A percentile compares a stretch with the other conserved stretches of the same genome.
These are phyloP conservation scores for Lasiosphaeris hirsuta DNA, from an alignment of 495 filamentous ascomycete species.

Conservation along the genomic window DNA sequence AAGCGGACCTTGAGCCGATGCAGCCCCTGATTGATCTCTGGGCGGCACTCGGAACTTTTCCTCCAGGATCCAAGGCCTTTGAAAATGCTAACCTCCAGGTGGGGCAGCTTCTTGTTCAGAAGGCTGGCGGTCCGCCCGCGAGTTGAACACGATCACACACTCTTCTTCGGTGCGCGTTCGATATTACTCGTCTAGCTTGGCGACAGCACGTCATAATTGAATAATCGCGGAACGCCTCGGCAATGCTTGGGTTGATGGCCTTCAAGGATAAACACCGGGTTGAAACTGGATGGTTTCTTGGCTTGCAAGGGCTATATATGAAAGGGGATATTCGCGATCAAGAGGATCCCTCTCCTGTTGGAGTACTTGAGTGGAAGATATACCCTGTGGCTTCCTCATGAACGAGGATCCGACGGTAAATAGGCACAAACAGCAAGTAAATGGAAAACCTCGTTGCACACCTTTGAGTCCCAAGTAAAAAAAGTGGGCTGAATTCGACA, in stretches of 20 bases:
- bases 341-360: background rate
- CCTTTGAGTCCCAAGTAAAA: background rate
- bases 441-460: background rate
- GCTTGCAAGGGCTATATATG: background rate
- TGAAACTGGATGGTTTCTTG: no score
- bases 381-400: background rate
- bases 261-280: no score
- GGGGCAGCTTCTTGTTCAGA: constrained; percentile 43
- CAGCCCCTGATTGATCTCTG: constrained; percentile 88
- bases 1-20: constrained; percentile 90
- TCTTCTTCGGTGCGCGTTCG: background rate
- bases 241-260: no score
- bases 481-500: background rate
- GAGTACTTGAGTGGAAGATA: background rate
- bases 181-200: no score
- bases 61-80: constrained; percentile 61
- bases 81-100: constrained; percentile 50
- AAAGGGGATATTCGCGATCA: background rate
- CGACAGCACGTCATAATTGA: no score
- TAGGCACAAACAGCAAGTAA: background rate
- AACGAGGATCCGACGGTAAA: background rate
- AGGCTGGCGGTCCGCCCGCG: constrained; percentile 33
- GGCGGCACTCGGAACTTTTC: constrained; percentile 78
- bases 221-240: no score
- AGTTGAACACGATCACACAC: background rate